Evolutionary conservation across 805 yeast genomes (phyloP).

Genomic region (Candida golubevii): DNA sequence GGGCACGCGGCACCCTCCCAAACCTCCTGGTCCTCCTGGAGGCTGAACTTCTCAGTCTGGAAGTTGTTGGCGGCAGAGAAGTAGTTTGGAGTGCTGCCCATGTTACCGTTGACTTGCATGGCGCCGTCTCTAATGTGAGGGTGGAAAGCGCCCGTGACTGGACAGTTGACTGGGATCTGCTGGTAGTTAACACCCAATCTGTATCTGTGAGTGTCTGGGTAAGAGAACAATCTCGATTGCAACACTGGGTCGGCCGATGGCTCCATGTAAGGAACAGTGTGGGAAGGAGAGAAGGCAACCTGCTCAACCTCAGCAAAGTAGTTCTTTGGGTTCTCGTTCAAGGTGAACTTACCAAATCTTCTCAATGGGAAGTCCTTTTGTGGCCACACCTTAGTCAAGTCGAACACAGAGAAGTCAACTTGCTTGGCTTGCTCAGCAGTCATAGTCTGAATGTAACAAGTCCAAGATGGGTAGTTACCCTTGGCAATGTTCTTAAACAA

Average conservation of each 20-base stretch:
- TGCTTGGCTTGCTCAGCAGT: slow-evolving; percentile 73
- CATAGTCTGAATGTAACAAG: slow-evolving; percentile 81
- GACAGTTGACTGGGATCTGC: slow-evolving; percentile 89
- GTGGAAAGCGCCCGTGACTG: slow-evolving; percentile 45
- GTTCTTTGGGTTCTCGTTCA: slow-evolving; percentile 81
- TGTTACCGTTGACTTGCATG: slow-evolving; percentile 57
- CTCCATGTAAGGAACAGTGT: slow-evolving; percentile 80
- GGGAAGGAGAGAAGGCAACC: slow-evolving; percentile 81
- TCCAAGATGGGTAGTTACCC: slow-evolving; percentile 82
- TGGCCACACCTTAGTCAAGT: slow-evolving; percentile 91
- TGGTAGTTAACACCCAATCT: slow-evolving; percentile 73
- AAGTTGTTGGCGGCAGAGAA: slow-evolving; percentile 53
- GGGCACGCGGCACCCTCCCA: slow-evolving; percentile 82
- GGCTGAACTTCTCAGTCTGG: slow-evolving; percentile 40
- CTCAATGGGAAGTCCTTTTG: slow-evolving; percentile 82
- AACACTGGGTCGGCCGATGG: slow-evolving; percentile 81
- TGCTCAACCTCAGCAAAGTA: slow-evolving; percentile 87
- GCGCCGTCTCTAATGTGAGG: slow-evolving; percentile 85
- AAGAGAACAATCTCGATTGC: slow-evolving; percentile 76
- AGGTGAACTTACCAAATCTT: slow-evolving; percentile 72
- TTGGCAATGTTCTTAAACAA: slow-evolving; percentile 72
- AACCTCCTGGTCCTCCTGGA: slow-evolving; percentile 68
- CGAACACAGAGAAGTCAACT: slow-evolving; percentile 78
- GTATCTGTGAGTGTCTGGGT: slow-evolving; percentile 83
- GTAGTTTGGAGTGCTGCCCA: slow-evolving; percentile 76